Base-by-base conservation (phyloP, 202 grass and related monocot genomes). In the Brachypodium distachyon region DNA sequence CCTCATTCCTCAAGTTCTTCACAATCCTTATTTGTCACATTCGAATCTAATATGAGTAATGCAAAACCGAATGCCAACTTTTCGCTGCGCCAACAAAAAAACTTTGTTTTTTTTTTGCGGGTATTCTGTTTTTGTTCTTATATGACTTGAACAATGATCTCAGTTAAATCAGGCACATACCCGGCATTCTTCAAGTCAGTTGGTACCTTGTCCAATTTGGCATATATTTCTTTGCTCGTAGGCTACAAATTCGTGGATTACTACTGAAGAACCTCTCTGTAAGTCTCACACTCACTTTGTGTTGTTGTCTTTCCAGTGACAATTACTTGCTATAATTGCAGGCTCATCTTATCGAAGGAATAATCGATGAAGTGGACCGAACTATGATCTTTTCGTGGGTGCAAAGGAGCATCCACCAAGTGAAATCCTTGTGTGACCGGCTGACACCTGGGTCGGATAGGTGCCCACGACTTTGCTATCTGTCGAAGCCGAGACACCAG, bases 311-410 rank as follows among this genome's bases (percentile, higher is more conserved):
- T n/a, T n/a, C n/a, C n/a, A n/a, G n/a, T 65, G 32, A 38, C 61
- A 22, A 14, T 0, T 21, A 9, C 38, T 77, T 77, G 14, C 25
- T 77, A 51, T n/a, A n/a, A n/a, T n/a, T 57, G 60, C 72, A 97
- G 93, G 93, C 90, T 62, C 93, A 75, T 89, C 85, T 93, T 58
- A 91, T 97, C 42, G 90, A 97, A 85, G 93, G 90, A 55, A 85
- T 91, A 85, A 97, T 97, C 63, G 90, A 97, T 69, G 81, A 89
- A 77, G 93, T 93, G 12, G 90, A 89, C 27, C 88, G 78, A n/a
- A 91, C 81, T 36, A 77, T 93, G 23, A 47, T 83, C 43, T 77
- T 97, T 27, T 93, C 90, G 4, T 93, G 88, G 93, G 90, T 89
- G 69, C 86, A 93, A 69, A 87, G 83, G 9, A 91, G 90, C 41